Base-by-base conservation (phyloP, 768 basidiomycete species). In the Gymnopilus junonius region DNA sequence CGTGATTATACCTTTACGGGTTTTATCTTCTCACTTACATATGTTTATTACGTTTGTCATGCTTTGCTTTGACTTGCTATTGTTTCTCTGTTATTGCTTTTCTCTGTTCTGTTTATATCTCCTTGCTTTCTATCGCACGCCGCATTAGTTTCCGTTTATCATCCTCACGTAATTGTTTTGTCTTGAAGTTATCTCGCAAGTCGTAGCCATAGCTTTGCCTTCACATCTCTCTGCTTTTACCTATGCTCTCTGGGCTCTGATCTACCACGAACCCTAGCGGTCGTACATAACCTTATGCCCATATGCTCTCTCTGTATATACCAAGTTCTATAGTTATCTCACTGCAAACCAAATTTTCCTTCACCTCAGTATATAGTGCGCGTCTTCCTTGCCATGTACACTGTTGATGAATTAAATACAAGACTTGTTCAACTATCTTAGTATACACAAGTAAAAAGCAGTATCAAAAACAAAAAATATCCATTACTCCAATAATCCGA, bases 401-500 rank as follows among this genome's bases (percentile, higher is more conserved):
- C 27, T 27, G 14, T 27, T 25, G 54, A 59, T 31, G 21, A 51
- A 37, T 48, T 4, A 2, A 58, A 61, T 59, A 29, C 20, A 54
- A 21, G 8, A 20, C 35, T 54, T 53, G 17, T n/a, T 15, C 32
- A 23, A 43, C 42, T 43, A 20, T 43, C 25, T 7, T 37, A 14
- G 14, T 46, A 27, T 46, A 27, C 25, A 46, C 35, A 27, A 14
- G 11, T 35, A 14, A 32, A 40, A 25, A 53, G 34, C 2, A 43
- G 32, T 17, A n/a, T n/a, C 17, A 21, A 58, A 46, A 21, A 43
- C 20, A 50, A 21, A 51, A 20, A 59, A 8, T 27, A 39, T 37
- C n/a, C 43, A 51, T 31, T 64, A 82, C 58, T 81, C 80, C 14
- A 81, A 66, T 27, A 80, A 61, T 29, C 91, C 91, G 68, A 93